phyloP scores from a whole-genome alignment of 306 rosid genomes.

The Styphnolobium japonicum region DNA sequence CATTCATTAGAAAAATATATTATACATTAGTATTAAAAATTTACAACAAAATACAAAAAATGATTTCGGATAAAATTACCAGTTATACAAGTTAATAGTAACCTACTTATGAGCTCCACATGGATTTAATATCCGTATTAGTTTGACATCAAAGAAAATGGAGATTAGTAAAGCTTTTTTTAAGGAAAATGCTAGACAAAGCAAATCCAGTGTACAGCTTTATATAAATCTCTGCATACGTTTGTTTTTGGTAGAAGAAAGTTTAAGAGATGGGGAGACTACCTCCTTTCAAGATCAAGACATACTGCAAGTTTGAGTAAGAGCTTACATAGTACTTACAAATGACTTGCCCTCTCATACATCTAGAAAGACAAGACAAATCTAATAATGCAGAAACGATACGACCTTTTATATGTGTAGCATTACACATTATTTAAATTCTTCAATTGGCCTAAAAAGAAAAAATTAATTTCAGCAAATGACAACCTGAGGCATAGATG shows the following conservation, averaged over 20 bases:
- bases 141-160: neutral
- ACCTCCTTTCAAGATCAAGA: too few relatives aligned
- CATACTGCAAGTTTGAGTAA: too few relatives aligned
- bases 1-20: too few relatives aligned
- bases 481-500: neutral
- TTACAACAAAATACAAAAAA: too few relatives aligned
- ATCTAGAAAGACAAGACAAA: neutral
- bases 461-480: neutral
- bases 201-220: neutral
- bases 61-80: too few relatives aligned
- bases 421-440: conserved; percentile 10
- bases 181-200: neutral
- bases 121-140: neutral
- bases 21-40: too few relatives aligned
- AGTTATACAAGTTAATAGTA: too few relatives aligned
- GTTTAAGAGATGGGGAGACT: too few relatives aligned
- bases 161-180: neutral
- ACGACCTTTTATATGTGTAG: neutral
- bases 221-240: conserved; percentile 5
- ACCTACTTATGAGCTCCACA: too few relatives aligned
- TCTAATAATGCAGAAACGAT: neutral
- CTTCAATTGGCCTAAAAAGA: neutral
- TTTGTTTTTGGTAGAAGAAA: too few relatives aligned
- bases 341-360: neutral
- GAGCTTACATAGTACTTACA: too few relatives aligned